Evolutionary conservation across 179 eudicot genomes (phyloP).

Genomic region (Spergularia azorica): DNA sequence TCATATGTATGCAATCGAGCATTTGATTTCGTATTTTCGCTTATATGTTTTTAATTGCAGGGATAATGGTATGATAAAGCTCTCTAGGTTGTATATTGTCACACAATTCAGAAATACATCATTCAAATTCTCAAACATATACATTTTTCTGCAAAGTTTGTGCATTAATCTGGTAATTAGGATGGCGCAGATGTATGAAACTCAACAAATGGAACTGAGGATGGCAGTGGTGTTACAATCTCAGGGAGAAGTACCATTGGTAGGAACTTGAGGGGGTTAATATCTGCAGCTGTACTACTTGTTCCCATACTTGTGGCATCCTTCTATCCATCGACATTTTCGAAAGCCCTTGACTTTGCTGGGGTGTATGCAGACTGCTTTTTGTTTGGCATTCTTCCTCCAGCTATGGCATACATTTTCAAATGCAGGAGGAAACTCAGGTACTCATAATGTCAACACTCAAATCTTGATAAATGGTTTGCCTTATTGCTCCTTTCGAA

Average conservation of each 20-base stretch:
- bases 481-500: background rate
- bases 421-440: conserved; percentile 47
- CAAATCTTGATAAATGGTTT: background rate
- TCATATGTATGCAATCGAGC: no score
- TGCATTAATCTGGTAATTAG: no score
- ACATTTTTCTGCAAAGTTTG: no score
- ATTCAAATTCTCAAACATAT: no score
- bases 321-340: conserved; percentile 36
- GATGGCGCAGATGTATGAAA: no score
- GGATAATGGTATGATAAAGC: no score
- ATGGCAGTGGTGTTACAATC: background rate
- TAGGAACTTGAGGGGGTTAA: conserved; percentile 23
- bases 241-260: background rate
- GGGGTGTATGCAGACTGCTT: conserved; percentile 77
- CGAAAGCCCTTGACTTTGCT: conserved; percentile 72
- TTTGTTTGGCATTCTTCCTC: conserved; percentile 73
- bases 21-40: no score
- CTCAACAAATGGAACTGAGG: no score
- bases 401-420: conserved; percentile 56
- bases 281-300: conserved; percentile 44
- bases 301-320: conserved; percentile 34
- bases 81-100: no score
- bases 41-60: no score
- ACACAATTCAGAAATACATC: no score
- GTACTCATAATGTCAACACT: conserved; percentile 23